Conservation (phyloP, 441 rosid species). For the Daphne laureola region DNA sequence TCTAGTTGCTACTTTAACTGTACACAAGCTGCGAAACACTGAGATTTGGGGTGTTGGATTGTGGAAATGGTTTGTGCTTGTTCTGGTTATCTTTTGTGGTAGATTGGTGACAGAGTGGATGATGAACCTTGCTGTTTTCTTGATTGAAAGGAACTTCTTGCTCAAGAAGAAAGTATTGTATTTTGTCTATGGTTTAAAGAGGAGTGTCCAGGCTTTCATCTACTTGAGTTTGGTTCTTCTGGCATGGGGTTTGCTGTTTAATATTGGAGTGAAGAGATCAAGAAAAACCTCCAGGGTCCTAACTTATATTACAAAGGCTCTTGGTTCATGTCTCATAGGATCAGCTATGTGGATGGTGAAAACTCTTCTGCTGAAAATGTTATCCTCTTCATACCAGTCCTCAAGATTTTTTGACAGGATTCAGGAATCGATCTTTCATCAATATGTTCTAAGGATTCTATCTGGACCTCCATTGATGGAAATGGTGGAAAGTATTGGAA, state of each 20-base stretch:
- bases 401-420: slow-evolving; percentile 42
- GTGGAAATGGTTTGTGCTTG: slow-evolving; percentile 44
- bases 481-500: neutral
- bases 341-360: slow-evolving; percentile 35
- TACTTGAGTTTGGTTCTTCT: neutral
- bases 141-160: slow-evolving; percentile 34
- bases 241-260: neutral
- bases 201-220: neutral
- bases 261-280: neutral
- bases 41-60: slow-evolving; percentile 29
- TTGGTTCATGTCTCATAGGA: slow-evolving; percentile 11
- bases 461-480: slow-evolving; percentile 40
- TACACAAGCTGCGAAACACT: slow-evolving; percentile 7
- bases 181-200: slow-evolving; percentile 29
- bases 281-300: neutral
- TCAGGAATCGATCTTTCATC: slow-evolving; percentile 48
- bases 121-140: slow-evolving; percentile 27
- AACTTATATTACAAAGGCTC: neutral
- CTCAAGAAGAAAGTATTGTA: slow-evolving; percentile 38
- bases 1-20: slow-evolving; percentile 21
- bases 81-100: slow-evolving; percentile 35
- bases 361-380: slow-evolving; percentile 30
- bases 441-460: slow-evolving; percentile 31
- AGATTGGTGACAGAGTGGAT: slow-evolving; percentile 28
- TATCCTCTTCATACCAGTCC: slow-evolving; percentile 40